Evolutionary conservation across 768 basidiomycete genomes (phyloP).

Genomic region (Gelatoporia subvermispora): DNA sequence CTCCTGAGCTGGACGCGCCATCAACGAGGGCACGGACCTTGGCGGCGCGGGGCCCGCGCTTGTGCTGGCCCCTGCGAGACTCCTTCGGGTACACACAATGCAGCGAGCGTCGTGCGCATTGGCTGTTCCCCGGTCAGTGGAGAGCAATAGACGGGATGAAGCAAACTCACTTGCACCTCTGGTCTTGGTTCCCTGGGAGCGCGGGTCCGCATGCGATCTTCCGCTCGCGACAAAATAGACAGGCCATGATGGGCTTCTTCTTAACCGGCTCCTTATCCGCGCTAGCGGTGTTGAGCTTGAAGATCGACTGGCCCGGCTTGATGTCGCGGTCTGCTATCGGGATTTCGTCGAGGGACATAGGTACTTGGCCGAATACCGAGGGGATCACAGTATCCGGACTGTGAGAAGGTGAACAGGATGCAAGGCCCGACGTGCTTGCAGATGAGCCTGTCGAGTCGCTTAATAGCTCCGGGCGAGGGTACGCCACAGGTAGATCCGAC

Average conservation of each 20-base stretch:
- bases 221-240: conserved; percentile 44
- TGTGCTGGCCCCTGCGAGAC: conserved; percentile 44
- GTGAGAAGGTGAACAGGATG: too few species aligned
- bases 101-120: conserved; percentile 43
- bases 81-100: conserved; percentile 46
- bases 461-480: neutral
- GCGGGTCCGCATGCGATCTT: conserved; percentile 48
- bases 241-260: conserved; percentile 44
- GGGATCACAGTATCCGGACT: neutral
- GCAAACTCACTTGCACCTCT: conserved; percentile 41
- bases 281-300: conserved; percentile 15
- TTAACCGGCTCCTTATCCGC: conserved; percentile 18
- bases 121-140: conserved; percentile 27
- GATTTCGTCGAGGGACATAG: conserved; percentile 9
- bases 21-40: conserved; percentile 12
- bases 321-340: conserved; percentile 6
- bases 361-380: neutral
- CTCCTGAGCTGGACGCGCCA: neutral
- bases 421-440: neutral
- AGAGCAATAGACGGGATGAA: conserved; percentile 5
- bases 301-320: conserved; percentile 16
- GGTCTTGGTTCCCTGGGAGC: conserved; percentile 30
- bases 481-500: conserved; percentile 5
- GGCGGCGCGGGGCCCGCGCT: conserved; percentile 22
- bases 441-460: neutral